Conservation (phyloP, 305 asterid genomes). For the Rubia tinctorum region DNA sequence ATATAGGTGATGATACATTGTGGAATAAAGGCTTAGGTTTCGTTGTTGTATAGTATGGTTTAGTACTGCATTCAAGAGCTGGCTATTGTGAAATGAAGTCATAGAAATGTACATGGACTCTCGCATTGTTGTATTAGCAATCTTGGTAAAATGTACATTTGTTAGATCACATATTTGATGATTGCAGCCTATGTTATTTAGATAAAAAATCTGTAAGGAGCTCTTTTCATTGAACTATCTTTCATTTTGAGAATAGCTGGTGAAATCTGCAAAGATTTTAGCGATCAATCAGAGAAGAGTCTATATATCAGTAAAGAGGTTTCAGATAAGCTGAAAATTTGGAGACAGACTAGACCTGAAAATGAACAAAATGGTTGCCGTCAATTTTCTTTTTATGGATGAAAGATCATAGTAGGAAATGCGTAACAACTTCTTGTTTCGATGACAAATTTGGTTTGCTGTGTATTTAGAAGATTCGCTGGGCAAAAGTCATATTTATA, state of each 20-base stretch:
- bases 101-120: not conserved
- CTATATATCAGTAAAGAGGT: not conserved
- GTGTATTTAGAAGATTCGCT: not conserved
- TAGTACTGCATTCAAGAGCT: not conserved
- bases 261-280: not conserved
- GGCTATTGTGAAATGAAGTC: not conserved
- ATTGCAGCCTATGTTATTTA: not conserved
- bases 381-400: not conserved
- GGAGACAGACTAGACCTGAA: conserved; percentile 4
- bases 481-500: not conserved
- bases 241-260: not conserved
- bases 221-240: not conserved
- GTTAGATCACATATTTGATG: not conserved
- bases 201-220: conserved; percentile 4
- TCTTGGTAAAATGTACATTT: not conserved
- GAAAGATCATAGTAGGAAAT: not conserved
- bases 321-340: not conserved
- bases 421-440: not conserved
- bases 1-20: too few relatives aligned
- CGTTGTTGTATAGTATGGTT: not conserved
- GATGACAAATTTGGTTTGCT: not conserved
- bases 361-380: not conserved
- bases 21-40: not conserved
- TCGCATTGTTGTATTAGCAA: not conserved
- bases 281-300: not conserved